Evolutionary conservation across 192 early-diverging fungal species (phyloP).

Genomic region (Podila clonocystis): DNA sequence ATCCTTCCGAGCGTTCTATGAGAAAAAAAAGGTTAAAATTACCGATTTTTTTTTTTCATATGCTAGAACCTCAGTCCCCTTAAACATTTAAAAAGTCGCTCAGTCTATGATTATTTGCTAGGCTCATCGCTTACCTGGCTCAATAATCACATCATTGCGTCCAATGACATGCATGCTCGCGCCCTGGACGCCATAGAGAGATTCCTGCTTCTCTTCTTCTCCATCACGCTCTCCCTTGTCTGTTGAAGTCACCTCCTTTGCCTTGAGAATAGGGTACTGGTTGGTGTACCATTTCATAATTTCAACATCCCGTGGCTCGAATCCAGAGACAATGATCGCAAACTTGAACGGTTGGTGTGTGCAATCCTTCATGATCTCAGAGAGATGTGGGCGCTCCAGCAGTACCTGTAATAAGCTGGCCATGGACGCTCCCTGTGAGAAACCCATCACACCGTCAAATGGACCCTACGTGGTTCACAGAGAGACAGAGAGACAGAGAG

Average conservation of each 20-base stretch:
- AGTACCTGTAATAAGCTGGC: constrained; percentile 54
- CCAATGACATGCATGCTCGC: constrained; percentile 49
- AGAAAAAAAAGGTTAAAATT: not conserved
- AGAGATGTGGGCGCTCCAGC: constrained; percentile 56
- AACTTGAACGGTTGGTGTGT: constrained; percentile 56
- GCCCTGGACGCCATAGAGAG: constrained; percentile 39
- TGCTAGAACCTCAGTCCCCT: not conserved
- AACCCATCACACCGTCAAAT: constrained; percentile 66
- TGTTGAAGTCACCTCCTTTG: not conserved
- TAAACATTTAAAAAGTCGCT: not conserved
- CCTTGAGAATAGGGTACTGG: constrained; percentile 18
- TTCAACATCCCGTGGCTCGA: constrained; percentile 41
- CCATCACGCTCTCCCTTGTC: constrained; percentile 3
- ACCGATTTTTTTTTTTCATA: too few relatives aligned
- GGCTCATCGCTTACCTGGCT: constrained; percentile 17
- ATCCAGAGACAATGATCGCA: constrained; percentile 59
- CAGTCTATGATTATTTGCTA: too few relatives aligned
- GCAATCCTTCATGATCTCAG: constrained; percentile 20
- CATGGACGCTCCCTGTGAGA: constrained; percentile 65
- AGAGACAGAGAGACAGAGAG: too few relatives aligned
- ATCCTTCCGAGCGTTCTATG: constrained; percentile 29
- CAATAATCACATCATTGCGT: constrained; percentile 39
- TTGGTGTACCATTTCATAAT: constrained; percentile 37
- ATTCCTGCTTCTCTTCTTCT: constrained; percentile 17
- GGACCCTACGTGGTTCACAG: constrained; percentile 42